Conservation (phyloP, 2,329 filamentous ascomycete species). For the Aspergillus versicolor region DNA sequence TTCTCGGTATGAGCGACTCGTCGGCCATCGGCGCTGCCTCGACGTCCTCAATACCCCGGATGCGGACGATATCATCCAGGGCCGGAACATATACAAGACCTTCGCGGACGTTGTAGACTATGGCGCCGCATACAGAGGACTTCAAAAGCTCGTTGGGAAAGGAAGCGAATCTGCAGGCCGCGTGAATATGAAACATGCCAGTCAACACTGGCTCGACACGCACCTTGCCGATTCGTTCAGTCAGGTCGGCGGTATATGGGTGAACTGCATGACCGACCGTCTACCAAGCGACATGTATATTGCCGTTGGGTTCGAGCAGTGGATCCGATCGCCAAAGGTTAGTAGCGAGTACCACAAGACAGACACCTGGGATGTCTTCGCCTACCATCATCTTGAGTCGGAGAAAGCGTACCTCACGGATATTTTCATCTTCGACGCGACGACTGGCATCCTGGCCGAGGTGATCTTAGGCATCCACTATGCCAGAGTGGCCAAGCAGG, state of each 20-base stretch:
- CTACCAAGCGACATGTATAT: constrained; percentile 26
- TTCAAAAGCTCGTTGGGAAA: constrained; percentile 21
- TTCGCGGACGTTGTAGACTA: constrained; percentile 23
- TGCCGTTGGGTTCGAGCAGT: constrained; percentile 24
- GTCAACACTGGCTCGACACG: constrained; percentile 25
- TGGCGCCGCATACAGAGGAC: constrained; percentile 13
- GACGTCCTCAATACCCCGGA: constrained; percentile 7
- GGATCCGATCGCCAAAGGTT: constrained; percentile 22
- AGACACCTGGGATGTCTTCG: constrained; percentile 24
- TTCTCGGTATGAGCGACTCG: constrained; percentile 30
- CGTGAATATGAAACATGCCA: constrained; percentile 14
- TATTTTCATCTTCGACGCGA: constrained; percentile 33
- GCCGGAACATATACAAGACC: constrained; percentile 20
- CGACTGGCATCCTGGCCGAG: constrained; percentile 21
- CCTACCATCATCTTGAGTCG: constrained; percentile 15
- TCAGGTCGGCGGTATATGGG: constrained; percentile 30
- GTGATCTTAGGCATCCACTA: constrained; percentile 32
- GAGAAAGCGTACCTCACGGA: constrained; percentile 25
- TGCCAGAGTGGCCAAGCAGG: constrained; percentile 18
- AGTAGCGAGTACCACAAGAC: too few species aligned
- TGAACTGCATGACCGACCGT: constrained; percentile 34
- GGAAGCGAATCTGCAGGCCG: constrained; percentile 22
- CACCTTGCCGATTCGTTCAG: constrained; percentile 7
- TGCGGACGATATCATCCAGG: constrained; percentile 14
- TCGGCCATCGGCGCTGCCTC: constrained; percentile 10